Evolutionary conservation across 176 grass and related monocot species (phyloP).

Genomic region (Olyra latifolia): DNA sequence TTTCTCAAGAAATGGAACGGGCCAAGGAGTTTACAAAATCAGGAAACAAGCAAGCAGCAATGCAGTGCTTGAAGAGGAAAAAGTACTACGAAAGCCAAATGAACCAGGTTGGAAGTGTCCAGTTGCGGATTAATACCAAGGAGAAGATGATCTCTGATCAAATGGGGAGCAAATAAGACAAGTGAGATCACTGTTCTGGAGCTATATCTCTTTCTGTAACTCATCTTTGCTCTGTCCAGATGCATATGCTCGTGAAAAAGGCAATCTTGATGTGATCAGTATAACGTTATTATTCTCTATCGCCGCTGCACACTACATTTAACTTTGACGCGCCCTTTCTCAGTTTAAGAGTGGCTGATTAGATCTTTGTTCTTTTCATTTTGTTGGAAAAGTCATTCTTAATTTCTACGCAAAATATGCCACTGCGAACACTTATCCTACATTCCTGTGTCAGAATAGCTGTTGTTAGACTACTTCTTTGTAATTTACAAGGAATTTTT

Average conservation of each 20-base stretch:
- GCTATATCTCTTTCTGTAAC: neutral
- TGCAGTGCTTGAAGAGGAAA: conserved; percentile 91
- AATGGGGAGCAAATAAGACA: conserved; percentile 36
- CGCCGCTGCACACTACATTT: neutral
- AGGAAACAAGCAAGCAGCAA: conserved; percentile 77
- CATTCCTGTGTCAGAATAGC: neutral
- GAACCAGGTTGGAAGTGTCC: conserved; percentile 75
- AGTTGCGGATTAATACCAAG: conserved; percentile 64
- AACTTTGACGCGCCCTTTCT: neutral
- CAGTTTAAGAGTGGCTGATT: neutral
- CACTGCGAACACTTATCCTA: neutral
- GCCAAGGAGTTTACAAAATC: conserved; percentile 75
- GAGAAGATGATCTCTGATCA: conserved; percentile 48
- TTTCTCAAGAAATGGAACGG: conserved; percentile 73
- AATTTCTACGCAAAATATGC: neutral
- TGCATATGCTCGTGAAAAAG: conserved; percentile 1
- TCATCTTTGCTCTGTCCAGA: conserved; percentile 25
- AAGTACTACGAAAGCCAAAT: conserved; percentile 85
- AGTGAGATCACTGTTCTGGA: conserved; percentile 23
- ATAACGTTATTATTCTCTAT: conserved; percentile 14
- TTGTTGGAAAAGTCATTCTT: neutral
- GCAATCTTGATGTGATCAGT: neutral
- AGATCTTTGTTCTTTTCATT: neutral
- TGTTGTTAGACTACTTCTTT: neutral
- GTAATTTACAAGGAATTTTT: neutral